phyloP scores from a whole-genome alignment of 148 eudicot genomes.

The Polygonum aviculare region DNA sequence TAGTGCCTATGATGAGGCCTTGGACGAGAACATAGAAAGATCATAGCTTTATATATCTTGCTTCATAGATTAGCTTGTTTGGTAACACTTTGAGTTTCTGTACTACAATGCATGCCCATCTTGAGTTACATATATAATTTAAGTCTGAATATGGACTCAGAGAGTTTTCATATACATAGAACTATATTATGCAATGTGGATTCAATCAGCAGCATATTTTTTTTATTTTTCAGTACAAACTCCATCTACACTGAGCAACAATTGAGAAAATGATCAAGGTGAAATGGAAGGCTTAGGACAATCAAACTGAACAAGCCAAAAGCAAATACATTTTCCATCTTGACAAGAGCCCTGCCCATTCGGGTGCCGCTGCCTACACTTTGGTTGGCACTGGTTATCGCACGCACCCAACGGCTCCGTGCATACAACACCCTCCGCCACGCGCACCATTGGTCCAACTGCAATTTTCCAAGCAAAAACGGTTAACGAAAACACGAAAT shows the following conservation, averaged over 20 bases:
- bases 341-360: not conserved
- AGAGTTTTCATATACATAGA: not conserved
- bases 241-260: not conserved
- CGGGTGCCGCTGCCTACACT: not conserved
- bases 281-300: not conserved
- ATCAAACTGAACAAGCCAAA: not conserved
- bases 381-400: not conserved
- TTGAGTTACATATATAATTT: not conserved
- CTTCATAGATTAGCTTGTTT: not conserved
- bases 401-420: not conserved
- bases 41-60: not conserved
- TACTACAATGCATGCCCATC: not conserved
- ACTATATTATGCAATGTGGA: no score
- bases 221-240: not conserved
- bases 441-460: not conserved
- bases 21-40: not conserved
- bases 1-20: not conserved
- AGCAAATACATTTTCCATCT: not conserved
- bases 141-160: not conserved
- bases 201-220: not conserved
- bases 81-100: not conserved
- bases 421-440: not conserved
- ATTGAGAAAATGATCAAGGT: not conserved
- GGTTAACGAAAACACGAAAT: not conserved
- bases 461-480: not conserved